phyloP scores from a whole-genome alignment of 2,329 filamentous ascomycete species.

The Ophiostoma angusticollis region DNA sequence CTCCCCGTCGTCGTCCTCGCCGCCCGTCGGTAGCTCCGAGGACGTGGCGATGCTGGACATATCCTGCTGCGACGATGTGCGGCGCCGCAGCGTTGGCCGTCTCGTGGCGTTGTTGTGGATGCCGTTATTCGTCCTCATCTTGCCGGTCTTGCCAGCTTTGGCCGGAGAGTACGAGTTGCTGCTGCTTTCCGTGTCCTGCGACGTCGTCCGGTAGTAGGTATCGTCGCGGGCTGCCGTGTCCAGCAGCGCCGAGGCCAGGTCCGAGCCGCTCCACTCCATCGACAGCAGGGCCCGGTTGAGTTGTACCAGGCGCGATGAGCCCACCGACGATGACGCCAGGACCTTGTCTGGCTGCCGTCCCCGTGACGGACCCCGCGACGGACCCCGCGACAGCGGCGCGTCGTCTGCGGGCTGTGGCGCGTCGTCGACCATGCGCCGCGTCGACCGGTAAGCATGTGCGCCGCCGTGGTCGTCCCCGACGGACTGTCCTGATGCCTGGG shows the following conservation, averaged over 20 bases:
- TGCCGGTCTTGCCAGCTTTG: neutral
- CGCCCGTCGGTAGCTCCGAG: neutral
- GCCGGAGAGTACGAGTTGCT: neutral
- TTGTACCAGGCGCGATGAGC: conserved; percentile 7
- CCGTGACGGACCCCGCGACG: neutral
- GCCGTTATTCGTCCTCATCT: neutral
- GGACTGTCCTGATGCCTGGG: conserved; percentile 29
- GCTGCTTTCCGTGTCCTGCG: conserved; percentile 10
- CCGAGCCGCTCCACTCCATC: conserved; percentile 10
- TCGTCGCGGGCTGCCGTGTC: conserved; percentile 1
- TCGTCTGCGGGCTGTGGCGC: neutral
- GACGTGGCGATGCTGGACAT: conserved; percentile 2
- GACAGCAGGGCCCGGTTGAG: conserved; percentile 10
- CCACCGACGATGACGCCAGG: conserved; percentile 2
- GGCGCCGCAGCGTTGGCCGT: conserved; percentile 2
- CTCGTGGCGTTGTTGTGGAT: neutral
- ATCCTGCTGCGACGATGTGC: conserved; percentile 5
- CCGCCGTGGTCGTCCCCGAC: neutral
- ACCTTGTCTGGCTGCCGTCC: neutral
- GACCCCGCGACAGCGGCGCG: neutral
- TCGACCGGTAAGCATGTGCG: too few species aligned
- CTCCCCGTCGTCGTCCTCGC: conserved; percentile 7
- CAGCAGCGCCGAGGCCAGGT: neutral
- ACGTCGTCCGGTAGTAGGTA: conserved; percentile 7
- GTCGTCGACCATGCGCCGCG: too few species aligned